A percentile compares a stretch with the other conserved stretches of the same genome.
These are phyloP conservation scores for Mycena crocata DNA, from an alignment of 768 basidiomycete genomes.

Conservation along the genomic window DNA sequence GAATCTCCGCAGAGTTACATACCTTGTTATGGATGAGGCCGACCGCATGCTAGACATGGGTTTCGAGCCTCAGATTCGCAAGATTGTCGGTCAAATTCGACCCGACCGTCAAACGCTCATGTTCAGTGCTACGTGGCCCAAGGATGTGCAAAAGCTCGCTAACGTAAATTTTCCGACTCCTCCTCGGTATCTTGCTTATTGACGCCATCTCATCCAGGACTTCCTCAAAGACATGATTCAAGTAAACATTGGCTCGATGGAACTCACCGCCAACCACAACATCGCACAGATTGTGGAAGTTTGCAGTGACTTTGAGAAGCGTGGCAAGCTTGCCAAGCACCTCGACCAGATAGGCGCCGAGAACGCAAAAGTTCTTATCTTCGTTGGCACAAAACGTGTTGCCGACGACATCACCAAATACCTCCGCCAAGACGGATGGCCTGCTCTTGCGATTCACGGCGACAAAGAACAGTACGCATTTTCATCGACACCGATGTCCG, in stretches of 20 bases:
- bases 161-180: slow-evolving; percentile 60
- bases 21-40: slow-evolving; percentile 99
- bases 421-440: slow-evolving; percentile 98
- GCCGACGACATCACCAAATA: slow-evolving; percentile 99
- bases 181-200: background rate
- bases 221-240: slow-evolving; percentile 97
- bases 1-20: slow-evolving; percentile 95
- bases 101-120: slow-evolving; percentile 99
- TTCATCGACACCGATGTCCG: background rate
- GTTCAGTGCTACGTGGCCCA: slow-evolving; percentile 99
- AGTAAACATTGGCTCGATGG: slow-evolving; percentile 99
- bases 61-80: slow-evolving; percentile 99
- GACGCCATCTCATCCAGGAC: slow-evolving; percentile 64
- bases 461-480: slow-evolving; percentile 94
- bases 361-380: slow-evolving; percentile 98
- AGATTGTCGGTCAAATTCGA: slow-evolving; percentile 96
- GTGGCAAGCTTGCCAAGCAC: slow-evolving; percentile 95
- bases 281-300: slow-evolving; percentile 97
- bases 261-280: slow-evolving; percentile 97
- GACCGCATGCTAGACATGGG: slow-evolving; percentile 99
- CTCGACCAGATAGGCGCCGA: slow-evolving; percentile 96
- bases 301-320: slow-evolving; percentile 97
- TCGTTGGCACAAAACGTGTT: slow-evolving; percentile 96
- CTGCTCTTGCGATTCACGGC: slow-evolving; percentile 98
- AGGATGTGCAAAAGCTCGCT: slow-evolving; percentile 98